These are phyloP conservation scores for Venturia effusa DNA, from an alignment of 2,329 filamentous ascomycete genomes.

Conservation along the genomic window DNA sequence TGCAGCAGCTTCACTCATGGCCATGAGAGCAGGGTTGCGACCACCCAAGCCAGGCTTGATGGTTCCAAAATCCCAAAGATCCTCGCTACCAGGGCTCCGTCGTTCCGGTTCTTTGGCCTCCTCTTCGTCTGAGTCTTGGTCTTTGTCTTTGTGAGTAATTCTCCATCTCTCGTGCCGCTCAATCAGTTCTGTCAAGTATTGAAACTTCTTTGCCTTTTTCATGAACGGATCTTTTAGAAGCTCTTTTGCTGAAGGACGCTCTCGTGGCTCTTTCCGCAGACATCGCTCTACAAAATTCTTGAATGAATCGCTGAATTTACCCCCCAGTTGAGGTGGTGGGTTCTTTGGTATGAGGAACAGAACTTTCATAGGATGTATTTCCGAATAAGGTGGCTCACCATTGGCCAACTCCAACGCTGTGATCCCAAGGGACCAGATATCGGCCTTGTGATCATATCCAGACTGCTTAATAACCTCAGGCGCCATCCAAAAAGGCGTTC, in stretches of 20 bases:
- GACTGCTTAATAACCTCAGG: conserved; percentile 98
- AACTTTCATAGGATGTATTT: conserved; percentile 98
- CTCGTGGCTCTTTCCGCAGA: conserved; percentile 77
- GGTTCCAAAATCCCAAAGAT: conserved; percentile 98
- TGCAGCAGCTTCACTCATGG: conserved; percentile 70
- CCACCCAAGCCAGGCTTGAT: conserved; percentile 62
- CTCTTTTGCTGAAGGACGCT: conserved; percentile 77
- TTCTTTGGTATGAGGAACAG: conserved; percentile 95
- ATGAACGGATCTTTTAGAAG: conserved; percentile 85
- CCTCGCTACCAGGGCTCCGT: conserved; percentile 54
- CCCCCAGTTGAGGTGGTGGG: conserved; percentile 60
- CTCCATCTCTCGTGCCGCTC: conserved; percentile 83
- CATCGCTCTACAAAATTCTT: conserved; percentile 51
- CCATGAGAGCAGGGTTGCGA: conserved; percentile 48
- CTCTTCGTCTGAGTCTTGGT: conserved; percentile 45
- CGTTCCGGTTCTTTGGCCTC: conserved; percentile 26
- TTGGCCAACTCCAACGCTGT: conserved; percentile 86
- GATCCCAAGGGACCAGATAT: conserved; percentile 95
- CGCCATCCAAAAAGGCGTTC: conserved; percentile 99
- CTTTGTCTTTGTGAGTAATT: conserved; percentile 59
- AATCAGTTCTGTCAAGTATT: conserved; percentile 92
- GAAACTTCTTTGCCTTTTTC: conserved; percentile 83
- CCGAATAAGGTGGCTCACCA: conserved; percentile 87
- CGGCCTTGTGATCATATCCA: conserved; percentile 93
- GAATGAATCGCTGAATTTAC: conserved; percentile 37